Evolutionary conservation across 2,329 filamentous ascomycete species (phyloP).

Genomic region (Colletotrichum eremochloae): DNA sequence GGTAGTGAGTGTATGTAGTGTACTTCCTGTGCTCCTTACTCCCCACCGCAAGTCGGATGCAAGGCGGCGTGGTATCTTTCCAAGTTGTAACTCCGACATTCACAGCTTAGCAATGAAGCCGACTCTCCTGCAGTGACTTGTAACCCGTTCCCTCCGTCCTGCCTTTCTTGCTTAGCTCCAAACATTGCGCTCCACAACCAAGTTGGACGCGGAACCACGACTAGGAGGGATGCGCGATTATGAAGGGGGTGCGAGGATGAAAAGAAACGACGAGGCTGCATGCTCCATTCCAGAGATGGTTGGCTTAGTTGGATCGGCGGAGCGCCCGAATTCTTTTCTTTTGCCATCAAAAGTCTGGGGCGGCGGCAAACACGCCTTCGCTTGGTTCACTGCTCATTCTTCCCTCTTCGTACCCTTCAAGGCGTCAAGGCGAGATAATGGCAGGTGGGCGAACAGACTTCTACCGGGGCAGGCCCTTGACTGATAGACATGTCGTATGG

Average conservation of each 20-base stretch:
- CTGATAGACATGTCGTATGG: background rate
- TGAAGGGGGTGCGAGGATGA: constrained; percentile 7
- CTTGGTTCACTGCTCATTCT: background rate
- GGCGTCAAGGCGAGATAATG: background rate
- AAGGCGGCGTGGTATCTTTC: constrained; percentile 12
- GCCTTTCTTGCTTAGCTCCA: constrained; percentile 18
- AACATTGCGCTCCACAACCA: constrained; percentile 24
- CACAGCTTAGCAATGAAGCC: background rate
- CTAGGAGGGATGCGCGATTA: background rate
- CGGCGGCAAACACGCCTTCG: constrained; percentile 11
- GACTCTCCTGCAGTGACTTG: constrained; percentile 27
- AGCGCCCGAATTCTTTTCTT: background rate
- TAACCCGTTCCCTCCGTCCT: background rate
- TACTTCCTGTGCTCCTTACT: background rate
- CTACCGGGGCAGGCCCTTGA: background rate
- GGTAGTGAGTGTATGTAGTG: too few species aligned
- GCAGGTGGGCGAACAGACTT: background rate
- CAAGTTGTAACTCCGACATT: constrained; percentile 9
- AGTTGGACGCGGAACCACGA: constrained; percentile 1
- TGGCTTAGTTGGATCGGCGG: background rate
- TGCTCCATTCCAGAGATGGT: constrained; percentile 27
- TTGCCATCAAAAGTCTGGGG: background rate
- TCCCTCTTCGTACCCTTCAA: background rate
- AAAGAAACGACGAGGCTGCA: constrained; percentile 36
- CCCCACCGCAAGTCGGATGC: constrained; percentile 6